A percentile compares a stretch with the other conserved stretches of the same genome.
Evolutionary conservation across 23 red algal species (phyloP).

Genomic region (Gracilaria vermiculophylla): DNA sequence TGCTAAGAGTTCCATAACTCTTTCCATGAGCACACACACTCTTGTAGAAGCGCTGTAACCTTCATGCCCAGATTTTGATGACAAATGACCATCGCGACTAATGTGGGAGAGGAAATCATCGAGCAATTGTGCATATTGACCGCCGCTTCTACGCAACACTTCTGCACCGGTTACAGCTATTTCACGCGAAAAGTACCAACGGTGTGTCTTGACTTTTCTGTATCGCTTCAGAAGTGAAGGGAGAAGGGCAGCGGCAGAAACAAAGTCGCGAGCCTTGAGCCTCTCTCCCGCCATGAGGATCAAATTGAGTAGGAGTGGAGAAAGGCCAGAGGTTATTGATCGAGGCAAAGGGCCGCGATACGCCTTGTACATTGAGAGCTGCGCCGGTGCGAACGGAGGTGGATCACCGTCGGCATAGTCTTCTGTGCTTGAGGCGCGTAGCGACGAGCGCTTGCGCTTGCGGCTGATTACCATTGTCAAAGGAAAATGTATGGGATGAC

Average conservation of each 20-base stretch:
- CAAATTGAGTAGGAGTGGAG: conserved; percentile 26
- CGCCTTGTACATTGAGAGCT: conserved; percentile 31
- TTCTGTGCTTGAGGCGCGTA: not conserved
- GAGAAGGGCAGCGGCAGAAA: conserved; percentile 45
- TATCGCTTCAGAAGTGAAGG: conserved; percentile 57
- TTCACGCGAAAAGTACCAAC: conserved; percentile 66
- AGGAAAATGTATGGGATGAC: not conserved
- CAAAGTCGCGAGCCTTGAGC: conserved; percentile 55
- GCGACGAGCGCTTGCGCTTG: conserved; percentile 59
- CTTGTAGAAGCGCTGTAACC: conserved; percentile 10
- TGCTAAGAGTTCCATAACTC: conserved; percentile 12
- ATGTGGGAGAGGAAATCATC: conserved; percentile 60
- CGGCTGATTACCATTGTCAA: conserved; percentile 31
- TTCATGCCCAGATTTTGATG: conserved; percentile 20
- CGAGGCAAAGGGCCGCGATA: conserved; percentile 37
- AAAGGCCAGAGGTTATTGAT: conserved; percentile 8
- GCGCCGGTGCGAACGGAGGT: conserved; percentile 67
- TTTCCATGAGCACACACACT: conserved; percentile 22
- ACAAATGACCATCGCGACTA: conserved; percentile 50
- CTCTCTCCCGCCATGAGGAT: conserved; percentile 49
- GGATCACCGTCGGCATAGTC: conserved; percentile 7
- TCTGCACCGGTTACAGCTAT: conserved; percentile 43
- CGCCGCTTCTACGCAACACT: conserved; percentile 35
- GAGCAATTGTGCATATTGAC: conserved; percentile 22
- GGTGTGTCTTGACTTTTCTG: conserved; percentile 26